phyloP scores from a whole-genome alignment of 2,329 filamentous ascomycete genomes.

The Ophiocordyceps robertsii region DNA sequence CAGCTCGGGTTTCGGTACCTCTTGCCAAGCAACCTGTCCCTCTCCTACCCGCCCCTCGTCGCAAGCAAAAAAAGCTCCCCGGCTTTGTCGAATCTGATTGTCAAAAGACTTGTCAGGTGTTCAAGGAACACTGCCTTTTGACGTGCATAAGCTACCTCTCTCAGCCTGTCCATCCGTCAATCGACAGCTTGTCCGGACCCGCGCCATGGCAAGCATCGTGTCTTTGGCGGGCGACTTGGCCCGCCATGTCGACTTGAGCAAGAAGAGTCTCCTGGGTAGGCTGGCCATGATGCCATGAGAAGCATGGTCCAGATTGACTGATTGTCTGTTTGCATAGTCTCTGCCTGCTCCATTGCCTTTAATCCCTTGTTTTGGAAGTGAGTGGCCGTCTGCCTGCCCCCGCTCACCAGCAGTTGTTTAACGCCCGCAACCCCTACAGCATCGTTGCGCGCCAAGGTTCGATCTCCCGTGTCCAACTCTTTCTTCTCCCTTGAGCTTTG shows the following conservation, averaged over 20 bases:
- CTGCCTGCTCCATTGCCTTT: conserved; percentile 71
- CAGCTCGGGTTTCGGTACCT: too few relatives aligned
- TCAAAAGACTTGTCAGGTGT: too few relatives aligned
- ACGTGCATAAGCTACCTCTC: too few relatives aligned
- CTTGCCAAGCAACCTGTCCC: too few relatives aligned
- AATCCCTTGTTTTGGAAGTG: conserved; percentile 99
- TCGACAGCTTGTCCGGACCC: not conserved
- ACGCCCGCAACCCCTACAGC: conserved; percentile 26
- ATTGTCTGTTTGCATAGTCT: conserved; percentile 40
- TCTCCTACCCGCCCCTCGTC: too few relatives aligned
- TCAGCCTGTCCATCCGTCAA: too few relatives aligned
- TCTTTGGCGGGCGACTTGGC: conserved; percentile 29
- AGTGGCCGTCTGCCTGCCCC: conserved; percentile 22
- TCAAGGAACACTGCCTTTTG: too few relatives aligned
- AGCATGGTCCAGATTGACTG: not conserved
- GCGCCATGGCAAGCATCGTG: conserved; percentile 21
- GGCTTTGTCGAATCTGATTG: too few relatives aligned
- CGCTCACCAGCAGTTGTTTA: not conserved
- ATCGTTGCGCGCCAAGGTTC: conserved; percentile 71
- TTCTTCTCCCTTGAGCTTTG: not conserved
- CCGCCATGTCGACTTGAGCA: conserved; percentile 54
- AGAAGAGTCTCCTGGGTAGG: conserved; percentile 54
- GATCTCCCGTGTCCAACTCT: not conserved
- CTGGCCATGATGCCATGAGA: conserved; percentile 4
- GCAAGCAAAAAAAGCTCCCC: too few relatives aligned